phyloP scores from a whole-genome alignment of 352 stramenopile genomes.

The Pythium volutum region DNA sequence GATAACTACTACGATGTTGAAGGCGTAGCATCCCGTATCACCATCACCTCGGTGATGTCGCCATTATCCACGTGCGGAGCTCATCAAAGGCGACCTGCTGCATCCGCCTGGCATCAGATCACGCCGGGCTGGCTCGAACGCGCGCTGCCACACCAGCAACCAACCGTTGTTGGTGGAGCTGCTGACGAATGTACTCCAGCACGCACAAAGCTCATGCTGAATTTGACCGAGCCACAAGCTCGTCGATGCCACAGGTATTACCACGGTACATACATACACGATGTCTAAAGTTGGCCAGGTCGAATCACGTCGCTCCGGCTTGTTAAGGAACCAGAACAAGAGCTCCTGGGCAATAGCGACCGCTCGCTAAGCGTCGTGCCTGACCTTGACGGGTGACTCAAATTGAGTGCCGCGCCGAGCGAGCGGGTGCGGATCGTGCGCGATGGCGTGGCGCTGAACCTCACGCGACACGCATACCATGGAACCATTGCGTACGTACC shows the following conservation, averaged over 20 bases:
- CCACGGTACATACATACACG: constrained; percentile 27
- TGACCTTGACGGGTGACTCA: constrained; percentile 15
- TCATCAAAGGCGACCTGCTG: constrained; percentile 73
- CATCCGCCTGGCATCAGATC: constrained; percentile 51
- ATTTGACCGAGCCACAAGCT: constrained; percentile 49
- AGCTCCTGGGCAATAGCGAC: neutral
- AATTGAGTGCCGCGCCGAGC: constrained; percentile 10
- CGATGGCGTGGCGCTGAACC: constrained; percentile 19
- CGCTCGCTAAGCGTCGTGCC: constrained; percentile 8
- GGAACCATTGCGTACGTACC: constrained; percentile 9
- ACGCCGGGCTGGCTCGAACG: constrained; percentile 60
- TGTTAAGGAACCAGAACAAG: constrained; percentile 6
- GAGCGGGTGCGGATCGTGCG: constrained; percentile 14
- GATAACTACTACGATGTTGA: too few species aligned
- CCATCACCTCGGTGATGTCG: too few species aligned
- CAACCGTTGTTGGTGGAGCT: constrained; percentile 57
- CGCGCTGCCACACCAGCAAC: constrained; percentile 60
- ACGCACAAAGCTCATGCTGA: constrained; percentile 58
- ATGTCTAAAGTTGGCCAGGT: too few species aligned
- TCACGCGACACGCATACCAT: constrained; percentile 9
- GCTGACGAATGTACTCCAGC: constrained; percentile 36
- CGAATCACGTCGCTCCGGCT: constrained; percentile 39
- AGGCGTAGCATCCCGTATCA: too few species aligned
- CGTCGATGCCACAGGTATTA: constrained; percentile 76
- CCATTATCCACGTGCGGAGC: constrained; percentile 74